These are phyloP conservation scores for Neopestalotiopsis clavispora DNA, from an alignment of 2,329 filamentous ascomycete genomes.

Conservation along the genomic window DNA sequence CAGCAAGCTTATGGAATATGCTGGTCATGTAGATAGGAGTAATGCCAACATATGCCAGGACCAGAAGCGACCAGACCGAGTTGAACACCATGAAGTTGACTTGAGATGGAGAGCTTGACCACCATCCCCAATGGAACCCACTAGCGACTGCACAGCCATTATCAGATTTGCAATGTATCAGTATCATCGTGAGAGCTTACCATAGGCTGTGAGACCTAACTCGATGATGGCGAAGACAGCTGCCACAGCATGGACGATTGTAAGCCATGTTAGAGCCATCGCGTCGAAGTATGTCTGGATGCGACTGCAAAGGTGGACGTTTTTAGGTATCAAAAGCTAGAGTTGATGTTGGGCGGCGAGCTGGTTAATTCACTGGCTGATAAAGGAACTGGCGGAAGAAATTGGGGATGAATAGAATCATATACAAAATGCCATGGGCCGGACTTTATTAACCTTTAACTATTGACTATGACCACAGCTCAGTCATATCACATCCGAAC, in stretches of 20 bases:
- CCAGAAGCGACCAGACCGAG: conserved; percentile 75
- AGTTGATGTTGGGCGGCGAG: background rate
- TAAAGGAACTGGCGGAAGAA: background rate
- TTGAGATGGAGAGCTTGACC: conserved; percentile 52
- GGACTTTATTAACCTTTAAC: background rate
- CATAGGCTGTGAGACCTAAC: conserved; percentile 75
- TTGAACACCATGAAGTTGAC: conserved; percentile 83
- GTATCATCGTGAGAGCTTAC: conserved; percentile 50
- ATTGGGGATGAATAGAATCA: background rate
- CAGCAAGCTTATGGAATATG: conserved; percentile 66
- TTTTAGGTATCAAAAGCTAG: background rate
- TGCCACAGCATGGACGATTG: conserved; percentile 70
- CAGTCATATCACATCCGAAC: conserved; percentile 14
- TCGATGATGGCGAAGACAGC: conserved; percentile 73
- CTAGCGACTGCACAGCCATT: conserved; percentile 54
- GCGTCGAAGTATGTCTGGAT: conserved; percentile 23
- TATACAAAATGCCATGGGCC: background rate
- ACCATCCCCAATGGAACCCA: conserved; percentile 43
- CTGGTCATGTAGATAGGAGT: conserved; percentile 66
- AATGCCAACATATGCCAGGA: conserved; percentile 72
- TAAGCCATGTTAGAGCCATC: conserved; percentile 60
- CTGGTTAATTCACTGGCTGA: background rate
- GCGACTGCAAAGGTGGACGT: background rate
- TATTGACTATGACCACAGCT: background rate
- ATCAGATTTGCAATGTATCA: background rate